phyloP scores from a whole-genome alignment of 1,139 yeast species.

The Wickerhamiella infanticola region DNA sequence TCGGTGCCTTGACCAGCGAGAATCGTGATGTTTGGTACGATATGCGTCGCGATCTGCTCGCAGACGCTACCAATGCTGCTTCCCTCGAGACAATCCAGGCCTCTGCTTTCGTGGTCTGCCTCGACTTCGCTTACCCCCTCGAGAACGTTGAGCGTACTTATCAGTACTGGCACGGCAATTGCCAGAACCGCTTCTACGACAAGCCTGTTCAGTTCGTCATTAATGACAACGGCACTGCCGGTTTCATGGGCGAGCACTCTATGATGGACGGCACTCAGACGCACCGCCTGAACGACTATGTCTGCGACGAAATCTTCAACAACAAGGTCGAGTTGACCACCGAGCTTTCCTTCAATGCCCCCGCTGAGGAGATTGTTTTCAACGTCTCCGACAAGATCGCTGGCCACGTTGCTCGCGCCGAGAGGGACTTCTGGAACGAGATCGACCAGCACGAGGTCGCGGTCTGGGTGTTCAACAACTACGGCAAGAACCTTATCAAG shows the following conservation, averaged over 20 bases:
- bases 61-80: slow-evolving; percentile 36
- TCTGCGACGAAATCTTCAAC: slow-evolving; percentile 42
- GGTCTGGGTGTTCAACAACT: slow-evolving; percentile 29
- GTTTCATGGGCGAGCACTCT: slow-evolving; percentile 92
- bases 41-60: slow-evolving; percentile 42
- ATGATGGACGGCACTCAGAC: slow-evolving; percentile 98
- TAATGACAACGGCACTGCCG: slow-evolving; percentile 72
- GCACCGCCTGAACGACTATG: slow-evolving; percentile 66
- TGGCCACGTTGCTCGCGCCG: slow-evolving; percentile 40
- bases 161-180: slow-evolving; percentile 91
- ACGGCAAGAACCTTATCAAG: slow-evolving; percentile 52
- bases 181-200: slow-evolving; percentile 79
- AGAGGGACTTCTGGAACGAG: slow-evolving; percentile 35
- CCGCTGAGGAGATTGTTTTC: slow-evolving; percentile 30
- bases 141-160: slow-evolving; percentile 77
- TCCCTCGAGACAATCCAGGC: slow-evolving; percentile 58
- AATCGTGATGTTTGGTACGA: slow-evolving; percentile 74
- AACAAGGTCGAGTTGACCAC: slow-evolving; percentile 27
- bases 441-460: slow-evolving; percentile 29
- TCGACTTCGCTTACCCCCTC: slow-evolving; percentile 60
- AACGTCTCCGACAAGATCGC: slow-evolving; percentile 34
- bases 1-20: slow-evolving; percentile 71
- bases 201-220: slow-evolving; percentile 82
- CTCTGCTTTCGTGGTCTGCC: slow-evolving; percentile 64
- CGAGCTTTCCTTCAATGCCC: slow-evolving; percentile 18